Percentiles rank a stretch among this genome's conserved stretches.
Conservation (phyloP, 164 flowering plant genomes). For the Tinospora cordifolia region DNA sequence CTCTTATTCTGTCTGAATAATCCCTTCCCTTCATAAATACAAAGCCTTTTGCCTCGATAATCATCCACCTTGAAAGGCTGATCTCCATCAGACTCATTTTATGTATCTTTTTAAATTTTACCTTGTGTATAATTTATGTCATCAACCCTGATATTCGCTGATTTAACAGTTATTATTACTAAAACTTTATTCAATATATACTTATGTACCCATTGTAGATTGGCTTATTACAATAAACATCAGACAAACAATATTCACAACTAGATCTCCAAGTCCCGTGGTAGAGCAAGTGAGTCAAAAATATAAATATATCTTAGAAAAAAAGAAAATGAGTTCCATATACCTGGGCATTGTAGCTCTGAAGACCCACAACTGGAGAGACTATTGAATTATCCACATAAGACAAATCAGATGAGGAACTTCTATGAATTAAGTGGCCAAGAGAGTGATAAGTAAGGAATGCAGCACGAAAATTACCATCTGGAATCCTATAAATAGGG, state of each 20-base stretch:
- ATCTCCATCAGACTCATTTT: background rate
- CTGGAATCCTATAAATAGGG: conserved; percentile 80
- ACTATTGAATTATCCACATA: conserved; percentile 24
- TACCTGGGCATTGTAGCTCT: conserved; percentile 76
- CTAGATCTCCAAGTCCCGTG: background rate
- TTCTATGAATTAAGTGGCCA: conserved; percentile 43
- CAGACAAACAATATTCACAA: background rate
- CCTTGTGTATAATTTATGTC: no score
- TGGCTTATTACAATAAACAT: background rate
- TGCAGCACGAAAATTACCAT: conserved; percentile 54
- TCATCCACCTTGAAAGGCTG: background rate
- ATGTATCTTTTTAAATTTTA: background rate
- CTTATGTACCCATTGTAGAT: no score
- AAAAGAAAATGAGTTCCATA: background rate
- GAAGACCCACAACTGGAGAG: conserved; percentile 68
- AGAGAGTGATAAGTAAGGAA: conserved; percentile 82
- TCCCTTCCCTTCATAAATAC: no score
- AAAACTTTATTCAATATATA: no score
- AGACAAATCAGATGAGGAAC: conserved; percentile 15
- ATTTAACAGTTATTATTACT: no score
- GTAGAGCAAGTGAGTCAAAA: background rate
- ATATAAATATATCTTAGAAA: no score
- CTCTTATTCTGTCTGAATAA: no score
- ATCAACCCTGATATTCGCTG: no score
- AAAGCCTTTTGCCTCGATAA: no score